A percentile compares a stretch with the other conserved stretches of the same genome.
Conservation (phyloP, 2,329 filamentous ascomycete species). For the Didymella lethalis region DNA sequence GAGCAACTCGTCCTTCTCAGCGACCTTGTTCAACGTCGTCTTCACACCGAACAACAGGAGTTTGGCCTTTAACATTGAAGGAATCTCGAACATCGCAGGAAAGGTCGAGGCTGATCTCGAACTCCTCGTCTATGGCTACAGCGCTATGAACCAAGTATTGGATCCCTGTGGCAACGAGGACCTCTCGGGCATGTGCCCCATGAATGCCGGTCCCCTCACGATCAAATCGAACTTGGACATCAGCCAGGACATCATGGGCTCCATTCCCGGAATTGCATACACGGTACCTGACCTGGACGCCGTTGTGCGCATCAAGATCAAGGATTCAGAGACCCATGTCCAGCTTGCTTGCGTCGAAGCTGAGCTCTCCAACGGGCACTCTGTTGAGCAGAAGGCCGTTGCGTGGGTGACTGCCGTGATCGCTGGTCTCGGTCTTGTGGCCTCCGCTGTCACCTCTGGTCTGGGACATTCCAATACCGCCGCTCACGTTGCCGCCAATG, state of each 20-base stretch:
- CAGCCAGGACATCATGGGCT: constrained; percentile 65
- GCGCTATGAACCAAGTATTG: constrained; percentile 70
- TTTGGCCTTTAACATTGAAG: constrained; percentile 76
- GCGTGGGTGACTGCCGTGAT: constrained; percentile 91
- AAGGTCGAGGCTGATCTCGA: constrained; percentile 80
- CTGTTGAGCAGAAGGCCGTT: constrained; percentile 85
- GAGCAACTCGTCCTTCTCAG: constrained; percentile 84
- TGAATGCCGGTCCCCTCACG: constrained; percentile 83
- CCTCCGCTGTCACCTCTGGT: constrained; percentile 88
- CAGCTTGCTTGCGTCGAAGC: constrained; percentile 88
- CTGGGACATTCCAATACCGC: constrained; percentile 93
- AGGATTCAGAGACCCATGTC: constrained; percentile 67
- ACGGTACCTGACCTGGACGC: constrained; percentile 91
- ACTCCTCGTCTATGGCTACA: constrained; percentile 83
- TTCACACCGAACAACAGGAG: constrained; percentile 79
- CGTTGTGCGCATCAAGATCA: constrained; percentile 82
- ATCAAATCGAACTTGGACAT: constrained; percentile 72
- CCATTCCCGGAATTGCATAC: constrained; percentile 85
- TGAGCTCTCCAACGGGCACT: constrained; percentile 87
- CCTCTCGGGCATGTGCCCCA: constrained; percentile 83
- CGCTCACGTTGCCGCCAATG: constrained; percentile 91
- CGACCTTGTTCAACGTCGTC: constrained; percentile 85
- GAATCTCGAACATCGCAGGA: constrained; percentile 82
- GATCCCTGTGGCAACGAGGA: constrained; percentile 75
- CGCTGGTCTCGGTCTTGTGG: constrained; percentile 80